Evolutionary conservation across 768 basidiomycete genomes (phyloP), one percentile per base, ranked within the genome.

Genomic region (Gautieria morchelliformis): DNA sequence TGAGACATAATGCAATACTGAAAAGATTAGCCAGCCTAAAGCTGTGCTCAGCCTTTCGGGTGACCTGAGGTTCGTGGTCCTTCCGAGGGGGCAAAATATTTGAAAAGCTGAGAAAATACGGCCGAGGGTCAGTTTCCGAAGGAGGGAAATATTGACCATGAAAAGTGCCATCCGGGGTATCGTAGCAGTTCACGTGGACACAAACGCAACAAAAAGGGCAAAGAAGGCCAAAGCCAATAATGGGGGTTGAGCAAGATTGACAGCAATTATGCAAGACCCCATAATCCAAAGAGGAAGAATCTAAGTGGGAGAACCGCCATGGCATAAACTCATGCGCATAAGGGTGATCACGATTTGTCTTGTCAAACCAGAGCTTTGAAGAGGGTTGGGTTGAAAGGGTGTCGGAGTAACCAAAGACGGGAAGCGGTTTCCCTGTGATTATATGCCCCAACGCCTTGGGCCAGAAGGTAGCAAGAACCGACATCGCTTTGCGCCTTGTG

Each of bases 171-270:
- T 79, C 78, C 6, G 82, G 79, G 59, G 82, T 75, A 62, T 87
- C 82, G 63, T 89, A 90, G 70, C 90, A 93, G 61, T 84, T 81
- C 58, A 89, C 80, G 67, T 93, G 90, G 7, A 88, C 79, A 1
- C 75, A 70, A 58, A 81, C 85, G 66, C 78, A 73, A 68, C 89
- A 90, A 50, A 84, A 76, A 0, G 84, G 77, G 64, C 89, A 92
- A 11, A 83, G 67, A 6, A 93, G 70, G 5, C 83, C 85, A 64
- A 87, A 88, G n/a, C 83, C 88, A 42, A 67, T 65, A 45, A 91
- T 78, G 12, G 68, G 61, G 24, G 71, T 73, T 14, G 69, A 66
- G 63, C 88, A 92, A 15, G 74, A 75, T 12, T 74, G 72, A 64
- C 89, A 93, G 19, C 46, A 27, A 35, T 74, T 71, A 47, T 71